Percentiles rank a stretch among this genome's conserved stretches.
Conservation (phyloP, 768 basidiomycete species). For the Dictyophora rubrovolvata region DNA sequence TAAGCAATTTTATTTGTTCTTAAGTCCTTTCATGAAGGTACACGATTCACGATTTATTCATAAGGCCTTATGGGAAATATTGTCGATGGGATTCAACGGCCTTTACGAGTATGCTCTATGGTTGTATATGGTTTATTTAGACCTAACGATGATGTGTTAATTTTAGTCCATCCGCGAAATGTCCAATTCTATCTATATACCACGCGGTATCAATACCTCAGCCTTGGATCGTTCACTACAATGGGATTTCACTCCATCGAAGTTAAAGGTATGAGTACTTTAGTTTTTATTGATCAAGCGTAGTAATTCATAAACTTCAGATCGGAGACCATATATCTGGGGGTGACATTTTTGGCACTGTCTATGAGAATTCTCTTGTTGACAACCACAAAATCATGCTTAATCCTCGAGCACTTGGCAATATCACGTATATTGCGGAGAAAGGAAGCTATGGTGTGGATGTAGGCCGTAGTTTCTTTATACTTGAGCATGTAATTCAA, state of each 20-base stretch:
- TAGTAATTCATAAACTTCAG: slow-evolving; percentile 25
- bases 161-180: slow-evolving; percentile 83
- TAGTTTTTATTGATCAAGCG: slow-evolving; percentile 2
- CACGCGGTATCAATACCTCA: slow-evolving; percentile 96
- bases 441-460: slow-evolving; percentile 89
- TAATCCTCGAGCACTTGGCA: slow-evolving; percentile 86
- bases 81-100: slow-evolving; percentile 94
- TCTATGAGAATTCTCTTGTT: slow-evolving; percentile 96
- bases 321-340: slow-evolving; percentile 96
- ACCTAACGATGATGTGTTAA: slow-evolving; percentile 16
- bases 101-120: slow-evolving; percentile 55
- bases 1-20: slow-evolving; percentile 24
- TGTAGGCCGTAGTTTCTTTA: slow-evolving; percentile 35
- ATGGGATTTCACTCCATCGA: slow-evolving; percentile 90
- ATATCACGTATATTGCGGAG: slow-evolving; percentile 86
- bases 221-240: slow-evolving; percentile 78
- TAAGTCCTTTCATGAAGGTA: background rate
- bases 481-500: background rate
- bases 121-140: slow-evolving; percentile 4
- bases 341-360: slow-evolving; percentile 90
- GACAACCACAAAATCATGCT: slow-evolving; percentile 98
- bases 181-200: slow-evolving; percentile 99
- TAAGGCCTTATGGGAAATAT: slow-evolving; percentile 98
- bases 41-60: slow-evolving; percentile 10
- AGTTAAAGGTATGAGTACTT: slow-evolving; percentile 50